These are phyloP conservation scores for Chlamydomonas reinhardtii DNA, from an alignment of 163 green algal species.

Conservation along the genomic window DNA sequence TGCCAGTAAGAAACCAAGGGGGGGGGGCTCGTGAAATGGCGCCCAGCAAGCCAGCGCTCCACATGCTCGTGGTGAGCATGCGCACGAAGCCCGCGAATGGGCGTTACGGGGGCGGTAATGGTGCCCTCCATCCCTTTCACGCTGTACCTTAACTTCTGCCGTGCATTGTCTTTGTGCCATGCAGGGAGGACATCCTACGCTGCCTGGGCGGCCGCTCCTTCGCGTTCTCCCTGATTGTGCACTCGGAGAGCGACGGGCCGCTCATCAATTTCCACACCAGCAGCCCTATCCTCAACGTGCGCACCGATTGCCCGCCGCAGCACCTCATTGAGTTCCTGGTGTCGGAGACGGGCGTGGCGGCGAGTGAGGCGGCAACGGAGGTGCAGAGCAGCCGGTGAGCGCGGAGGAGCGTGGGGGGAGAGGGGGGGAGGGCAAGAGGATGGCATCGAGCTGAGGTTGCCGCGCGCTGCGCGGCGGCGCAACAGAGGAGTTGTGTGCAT, in stretches of 20 bases:
- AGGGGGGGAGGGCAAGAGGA: too few relatives aligned
- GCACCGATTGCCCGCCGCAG: slow-evolving; percentile 81
- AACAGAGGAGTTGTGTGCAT: too few relatives aligned
- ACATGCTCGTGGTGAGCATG: too few relatives aligned
- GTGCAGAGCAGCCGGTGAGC: slow-evolving; percentile 66
- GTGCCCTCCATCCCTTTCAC: neutral
- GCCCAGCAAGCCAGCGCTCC: too few relatives aligned
- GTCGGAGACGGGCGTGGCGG: slow-evolving; percentile 67
- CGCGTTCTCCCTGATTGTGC: slow-evolving; percentile 85
- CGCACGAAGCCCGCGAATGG: too few relatives aligned
- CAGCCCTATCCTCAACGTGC: slow-evolving; percentile 73
- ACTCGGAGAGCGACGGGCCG: slow-evolving; percentile 76
- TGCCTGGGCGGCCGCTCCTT: slow-evolving; percentile 62
- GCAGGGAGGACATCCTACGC: slow-evolving; percentile 55
- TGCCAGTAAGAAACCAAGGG: too few relatives aligned
- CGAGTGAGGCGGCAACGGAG: slow-evolving; percentile 69
- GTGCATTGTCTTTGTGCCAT: neutral
- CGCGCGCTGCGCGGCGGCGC: too few relatives aligned
- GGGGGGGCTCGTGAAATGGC: too few relatives aligned
- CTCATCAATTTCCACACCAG: slow-evolving; percentile 85
- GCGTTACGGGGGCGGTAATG: too few relatives aligned
- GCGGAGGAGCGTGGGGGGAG: too few relatives aligned
- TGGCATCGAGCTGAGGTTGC: too few relatives aligned
- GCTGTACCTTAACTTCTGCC: too few relatives aligned
- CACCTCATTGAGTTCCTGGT: slow-evolving; percentile 85